Evolutionary conservation across 306 rosid genomes (phyloP), one percentile per base, ranked within the genome.

Genomic region (Trichosanthes cucumerina): DNA sequence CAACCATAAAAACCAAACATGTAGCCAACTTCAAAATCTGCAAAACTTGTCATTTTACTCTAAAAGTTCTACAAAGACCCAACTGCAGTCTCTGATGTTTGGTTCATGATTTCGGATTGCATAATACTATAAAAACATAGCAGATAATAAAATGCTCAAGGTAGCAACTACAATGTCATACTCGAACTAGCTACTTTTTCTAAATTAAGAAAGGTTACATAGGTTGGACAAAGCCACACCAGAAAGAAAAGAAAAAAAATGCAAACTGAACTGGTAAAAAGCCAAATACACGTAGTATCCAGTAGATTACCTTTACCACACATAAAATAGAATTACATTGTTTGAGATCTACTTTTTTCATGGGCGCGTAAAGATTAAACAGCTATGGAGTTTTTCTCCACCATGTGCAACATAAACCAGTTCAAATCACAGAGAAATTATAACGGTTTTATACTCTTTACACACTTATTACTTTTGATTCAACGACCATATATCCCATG

Each of bases 401-500:
- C 44, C 71, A 65, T 7, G 14, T 65, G 36, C 26, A 19, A n/a
- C 72, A 65, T 36, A 65, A 36, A 65, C 72, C 72, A 18, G 72
- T 65, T 65, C 7, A 6, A 62, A 62, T 62, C 6, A 65, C 47
- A 36, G 12, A 65, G 28, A 28, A 28, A 28, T 28, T 62, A 28
- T 11, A 65, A 34, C 34, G 24, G 71, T 19, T 15, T 28, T 5
- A 33, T 33, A 44, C 13, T 16, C 71, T 63, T 65, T 9, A 74
- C 62, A 44, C 77, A 23, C 21, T 44, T 77, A 73, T 84, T 79
- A 88, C 76, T 87, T 87, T 3, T 64, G 69, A 78, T 84, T 84
- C 46, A 88, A 88, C 54, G 92, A 47, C 79, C 31, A 64, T 62
- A 89, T 79, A 92, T 79, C 46, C 91, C 90, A 19, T 90, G 81